A percentile compares a stretch with the other conserved stretches of the same genome.
Conservation (phyloP, 176 grass and related monocot genomes). For the Juncus effusus region DNA sequence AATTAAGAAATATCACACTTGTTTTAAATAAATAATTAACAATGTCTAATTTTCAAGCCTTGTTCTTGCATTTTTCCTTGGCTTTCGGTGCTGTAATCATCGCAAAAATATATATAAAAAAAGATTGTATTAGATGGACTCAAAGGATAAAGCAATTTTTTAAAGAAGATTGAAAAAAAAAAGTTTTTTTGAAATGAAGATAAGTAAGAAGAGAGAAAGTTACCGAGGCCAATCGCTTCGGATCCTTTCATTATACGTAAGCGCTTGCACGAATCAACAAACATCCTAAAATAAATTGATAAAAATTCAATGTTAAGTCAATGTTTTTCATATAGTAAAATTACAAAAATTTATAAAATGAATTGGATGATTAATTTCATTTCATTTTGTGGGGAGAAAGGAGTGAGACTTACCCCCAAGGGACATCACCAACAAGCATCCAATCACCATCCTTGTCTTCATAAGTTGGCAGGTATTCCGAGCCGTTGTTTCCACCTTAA, state of each 20-base stretch:
- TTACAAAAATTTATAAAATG: constrained; percentile 4
- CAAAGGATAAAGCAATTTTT: background rate
- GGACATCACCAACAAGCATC: constrained; percentile 96
- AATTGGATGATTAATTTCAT: no score
- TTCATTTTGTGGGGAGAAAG: constrained; percentile 11
- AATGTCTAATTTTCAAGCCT: constrained; percentile 64
- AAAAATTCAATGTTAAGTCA: constrained; percentile 28
- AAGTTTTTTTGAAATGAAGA: constrained; percentile 31
- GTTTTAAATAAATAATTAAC: constrained; percentile 56
- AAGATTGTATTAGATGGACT: no score
- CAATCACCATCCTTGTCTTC: constrained; percentile 97
- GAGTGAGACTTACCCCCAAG: constrained; percentile 71
- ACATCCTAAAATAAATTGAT: constrained; percentile 64
- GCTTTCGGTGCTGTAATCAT: constrained; percentile 65
- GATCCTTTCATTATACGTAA: constrained; percentile 98
- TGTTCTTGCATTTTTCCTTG: constrained; percentile 89
- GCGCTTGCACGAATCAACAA: constrained; percentile 95
- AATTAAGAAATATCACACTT: constrained; percentile 39
- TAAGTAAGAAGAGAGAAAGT: constrained; percentile 36
- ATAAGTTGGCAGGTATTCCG: constrained; percentile 78
- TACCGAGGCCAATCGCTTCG: constrained; percentile 92
- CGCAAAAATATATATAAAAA: background rate
- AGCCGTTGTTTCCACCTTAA: constrained; percentile 42
- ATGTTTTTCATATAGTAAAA: constrained; percentile 15
- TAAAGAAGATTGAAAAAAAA: background rate